Evolutionary conservation across 495 filamentous ascomycete species (phyloP).

Genomic region (Aspergillus hancockii): DNA sequence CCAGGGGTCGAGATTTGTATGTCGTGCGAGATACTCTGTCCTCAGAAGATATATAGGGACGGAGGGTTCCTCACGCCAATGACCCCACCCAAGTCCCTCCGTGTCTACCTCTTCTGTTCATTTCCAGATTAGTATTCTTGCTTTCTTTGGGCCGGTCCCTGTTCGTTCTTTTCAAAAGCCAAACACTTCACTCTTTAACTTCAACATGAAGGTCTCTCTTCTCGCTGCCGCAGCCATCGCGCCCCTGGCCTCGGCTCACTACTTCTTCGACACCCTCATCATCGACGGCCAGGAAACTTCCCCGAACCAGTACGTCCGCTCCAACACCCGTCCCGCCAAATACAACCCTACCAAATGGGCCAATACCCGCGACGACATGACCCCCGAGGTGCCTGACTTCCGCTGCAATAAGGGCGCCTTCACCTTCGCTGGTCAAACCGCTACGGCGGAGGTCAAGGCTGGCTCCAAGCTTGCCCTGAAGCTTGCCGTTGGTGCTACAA

Average conservation of each 20-base stretch:
- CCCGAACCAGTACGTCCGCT: conserved; percentile 5
- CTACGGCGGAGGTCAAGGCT: conserved; percentile 4
- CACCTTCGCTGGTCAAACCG: conserved; percentile 6
- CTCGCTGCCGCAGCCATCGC: conserved; percentile 1
- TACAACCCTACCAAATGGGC: conserved; percentile 9
- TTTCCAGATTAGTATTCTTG: too few relatives aligned
- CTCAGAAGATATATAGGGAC: too few relatives aligned
- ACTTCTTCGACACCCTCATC: conserved; percentile 8
- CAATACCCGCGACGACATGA: conserved; percentile 8
- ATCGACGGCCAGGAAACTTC: conserved; percentile 8
- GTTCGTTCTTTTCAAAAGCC: too few relatives aligned
- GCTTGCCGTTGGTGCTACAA: conserved; percentile 15
- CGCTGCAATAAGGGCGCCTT: conserved; percentile 9
- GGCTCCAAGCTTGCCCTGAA: conserved; percentile 10
- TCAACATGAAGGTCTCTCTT: neutral
- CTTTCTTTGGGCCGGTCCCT: too few relatives aligned
- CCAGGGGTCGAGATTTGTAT: too few relatives aligned
- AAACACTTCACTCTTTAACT: too few relatives aligned
- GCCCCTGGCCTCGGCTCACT: conserved; percentile 6
- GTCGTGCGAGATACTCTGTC: too few relatives aligned
- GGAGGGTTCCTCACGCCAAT: too few relatives aligned
- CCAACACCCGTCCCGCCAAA: conserved; percentile 5
- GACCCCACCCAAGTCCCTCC: too few relatives aligned
- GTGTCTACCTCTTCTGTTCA: too few relatives aligned
- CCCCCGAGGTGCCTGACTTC: conserved; percentile 5